Base-by-base conservation (phyloP, 352 stramenopile genomes). In the Globisporangium irregulare region DNA sequence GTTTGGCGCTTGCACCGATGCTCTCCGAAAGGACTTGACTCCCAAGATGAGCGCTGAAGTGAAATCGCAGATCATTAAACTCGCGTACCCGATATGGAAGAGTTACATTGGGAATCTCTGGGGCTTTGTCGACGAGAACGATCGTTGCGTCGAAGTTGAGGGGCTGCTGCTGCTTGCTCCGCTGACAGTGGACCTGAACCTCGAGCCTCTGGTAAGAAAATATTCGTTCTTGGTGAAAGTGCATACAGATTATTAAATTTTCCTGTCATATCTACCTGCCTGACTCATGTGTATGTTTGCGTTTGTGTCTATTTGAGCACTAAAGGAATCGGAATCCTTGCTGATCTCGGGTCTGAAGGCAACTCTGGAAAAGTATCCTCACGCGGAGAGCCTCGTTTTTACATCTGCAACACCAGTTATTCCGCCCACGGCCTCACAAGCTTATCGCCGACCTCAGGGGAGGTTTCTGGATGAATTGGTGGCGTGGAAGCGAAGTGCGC, bases 401-500 rank as follows among this genome's bases (percentile, higher is more conserved):
- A 20, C 12, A 4, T 62, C 62, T 55, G 25, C 38, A 4, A 9
- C 43, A 20, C 58, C 53, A 41, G 22, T 54, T 48, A 20, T 58
- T 50, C 4, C 32, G 53, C 18, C 53, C n/a, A 24, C 29, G 5
- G 4, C 10, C 24, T 4, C 32, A n/a, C 9, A 27, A 46, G 9
- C 4, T 9, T 7, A 51, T 22, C 43, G 20, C 4, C 18, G n/a
- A 29, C 24, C 15, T 51, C 56, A 43, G 51, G 73, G 71, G 73
- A 59, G 29, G 38, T 8, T 75, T 0, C 12, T 80, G 41, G 59
- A 80, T 64, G 57, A 69, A 22, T 46, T 82, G 25, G 61, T 80
- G 29, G 46, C 64, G 10, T 80, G 76, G 71, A 81, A 75, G 54
- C 68, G 79, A 18, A 43, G 46, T 14, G 58, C 71, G 1, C 18